Evolutionary conservation across 2,329 filamentous ascomycete species (phyloP).

Genomic region (Venturia asperata): DNA sequence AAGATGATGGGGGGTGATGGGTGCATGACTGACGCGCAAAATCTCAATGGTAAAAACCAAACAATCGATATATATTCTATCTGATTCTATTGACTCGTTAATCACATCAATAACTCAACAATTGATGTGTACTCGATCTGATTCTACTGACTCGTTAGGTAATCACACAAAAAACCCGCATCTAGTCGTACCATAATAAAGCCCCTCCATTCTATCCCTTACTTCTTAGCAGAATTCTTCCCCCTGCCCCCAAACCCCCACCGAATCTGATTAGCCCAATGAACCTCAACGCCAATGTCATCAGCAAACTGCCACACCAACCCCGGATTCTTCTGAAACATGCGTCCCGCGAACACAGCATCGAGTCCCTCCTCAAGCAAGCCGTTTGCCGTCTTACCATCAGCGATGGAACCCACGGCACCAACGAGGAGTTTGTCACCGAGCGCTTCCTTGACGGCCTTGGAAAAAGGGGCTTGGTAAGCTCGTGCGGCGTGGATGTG

Average conservation of each 20-base stretch:
- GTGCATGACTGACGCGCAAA: too few relatives aligned
- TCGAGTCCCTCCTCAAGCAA: constrained; percentile 53
- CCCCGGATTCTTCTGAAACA: constrained; percentile 76
- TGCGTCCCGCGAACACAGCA: constrained; percentile 64
- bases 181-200: too few relatives aligned
- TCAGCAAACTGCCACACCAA: constrained; percentile 68
- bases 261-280: constrained; percentile 66
- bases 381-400: constrained; percentile 60
- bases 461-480: constrained; percentile 70
- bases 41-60: too few relatives aligned
- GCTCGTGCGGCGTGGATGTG: constrained; percentile 55
- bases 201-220: neutral
- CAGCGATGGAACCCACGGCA: constrained; percentile 66
- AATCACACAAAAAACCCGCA: too few relatives aligned
- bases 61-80: too few relatives aligned
- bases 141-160: too few relatives aligned
- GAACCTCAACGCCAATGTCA: constrained; percentile 61
- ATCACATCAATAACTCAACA: too few relatives aligned
- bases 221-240: constrained; percentile 25
- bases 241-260: constrained; percentile 50
- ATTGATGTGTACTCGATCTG: too few relatives aligned
- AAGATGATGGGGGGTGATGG: too few relatives aligned
- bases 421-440: constrained; percentile 64
- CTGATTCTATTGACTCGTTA: too few relatives aligned
- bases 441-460: constrained; percentile 64